These are phyloP conservation scores for Aspergillus hancockii DNA, from an alignment of 495 filamentous ascomycete genomes.

Conservation along the genomic window DNA sequence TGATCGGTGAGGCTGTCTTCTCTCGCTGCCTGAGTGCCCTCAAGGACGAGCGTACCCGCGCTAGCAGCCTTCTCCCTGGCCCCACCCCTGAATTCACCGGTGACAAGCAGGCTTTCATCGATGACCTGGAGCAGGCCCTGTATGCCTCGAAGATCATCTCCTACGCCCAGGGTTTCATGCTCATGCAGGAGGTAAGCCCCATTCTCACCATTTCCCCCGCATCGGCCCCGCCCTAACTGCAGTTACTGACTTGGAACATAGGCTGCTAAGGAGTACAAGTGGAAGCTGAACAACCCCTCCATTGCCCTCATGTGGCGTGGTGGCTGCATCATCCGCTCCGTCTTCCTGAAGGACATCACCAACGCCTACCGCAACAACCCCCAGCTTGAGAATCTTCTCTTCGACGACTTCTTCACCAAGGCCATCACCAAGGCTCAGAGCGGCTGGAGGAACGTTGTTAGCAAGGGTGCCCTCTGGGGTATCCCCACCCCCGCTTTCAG, in stretches of 20 bases:
- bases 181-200: constrained; percentile 91
- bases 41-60: constrained; percentile 89
- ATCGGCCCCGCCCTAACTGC: background rate
- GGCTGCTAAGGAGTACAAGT: constrained; percentile 92
- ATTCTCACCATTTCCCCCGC: background rate
- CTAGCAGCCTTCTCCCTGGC: constrained; percentile 75
- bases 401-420: constrained; percentile 99
- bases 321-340: constrained; percentile 99
- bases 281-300: constrained; percentile 99
- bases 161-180: constrained; percentile 99
- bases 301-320: constrained; percentile 99
- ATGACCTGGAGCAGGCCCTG: constrained; percentile 96
- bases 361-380: constrained; percentile 92
- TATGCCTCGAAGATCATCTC: constrained; percentile 99
- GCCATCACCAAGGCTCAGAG: constrained; percentile 95
- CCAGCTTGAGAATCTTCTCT: constrained; percentile 95
- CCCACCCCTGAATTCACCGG: constrained; percentile 79
- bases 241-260: constrained; percentile 26
- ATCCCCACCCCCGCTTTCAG: constrained; percentile 95
- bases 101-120: constrained; percentile 89
- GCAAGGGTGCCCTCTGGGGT: constrained; percentile 88
- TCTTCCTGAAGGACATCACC: constrained; percentile 99
- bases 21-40: constrained; percentile 90
- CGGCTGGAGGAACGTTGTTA: constrained; percentile 93
- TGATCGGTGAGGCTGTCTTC: constrained; percentile 97